Conservation (phyloP, 176 grass and related monocot species). For the Hsuehochloa calcarea region DNA sequence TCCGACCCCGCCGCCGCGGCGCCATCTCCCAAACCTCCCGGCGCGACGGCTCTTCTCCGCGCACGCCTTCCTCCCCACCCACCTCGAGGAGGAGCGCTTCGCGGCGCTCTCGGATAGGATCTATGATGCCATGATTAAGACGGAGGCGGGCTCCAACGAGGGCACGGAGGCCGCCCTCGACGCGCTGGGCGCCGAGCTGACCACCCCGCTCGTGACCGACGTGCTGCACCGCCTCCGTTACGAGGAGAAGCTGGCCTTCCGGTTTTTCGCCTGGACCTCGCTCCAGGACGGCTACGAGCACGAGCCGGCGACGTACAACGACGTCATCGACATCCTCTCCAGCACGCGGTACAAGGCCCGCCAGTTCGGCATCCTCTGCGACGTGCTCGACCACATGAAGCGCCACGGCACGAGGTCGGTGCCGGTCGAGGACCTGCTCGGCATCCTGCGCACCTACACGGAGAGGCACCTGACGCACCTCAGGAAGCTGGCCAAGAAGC, state of each 20-base stretch:
- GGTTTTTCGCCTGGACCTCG: conserved; percentile 75
- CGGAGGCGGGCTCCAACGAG: conserved; percentile 33
- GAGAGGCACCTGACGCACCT: conserved; percentile 71
- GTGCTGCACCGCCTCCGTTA: conserved; percentile 72
- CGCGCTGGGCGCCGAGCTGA: conserved; percentile 51
- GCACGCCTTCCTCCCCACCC: conserved; percentile 38
- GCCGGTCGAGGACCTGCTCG: conserved; percentile 52
- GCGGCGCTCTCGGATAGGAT: conserved; percentile 47
- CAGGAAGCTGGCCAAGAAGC: conserved; percentile 81
- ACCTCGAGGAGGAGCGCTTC: conserved; percentile 31
- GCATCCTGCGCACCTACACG: conserved; percentile 62
- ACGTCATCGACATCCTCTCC: conserved; percentile 86
- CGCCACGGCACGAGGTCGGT: conserved; percentile 47
- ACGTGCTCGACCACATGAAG: conserved; percentile 90
- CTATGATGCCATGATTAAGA: conserved; percentile 31
- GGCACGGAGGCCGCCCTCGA: conserved; percentile 37
- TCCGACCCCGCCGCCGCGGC: neutral
- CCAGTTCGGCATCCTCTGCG: conserved; percentile 79
- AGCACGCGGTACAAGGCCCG: conserved; percentile 81
- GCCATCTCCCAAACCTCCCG: neutral
- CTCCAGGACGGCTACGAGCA: conserved; percentile 66
- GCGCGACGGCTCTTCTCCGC: conserved; percentile 32
- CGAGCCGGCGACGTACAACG: conserved; percentile 58
- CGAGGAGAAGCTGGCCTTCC: conserved; percentile 86
- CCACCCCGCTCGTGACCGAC: conserved; percentile 62